Base-by-base conservation (phyloP, 805 yeast genomes). In the Yarrowia sp. region DNA sequence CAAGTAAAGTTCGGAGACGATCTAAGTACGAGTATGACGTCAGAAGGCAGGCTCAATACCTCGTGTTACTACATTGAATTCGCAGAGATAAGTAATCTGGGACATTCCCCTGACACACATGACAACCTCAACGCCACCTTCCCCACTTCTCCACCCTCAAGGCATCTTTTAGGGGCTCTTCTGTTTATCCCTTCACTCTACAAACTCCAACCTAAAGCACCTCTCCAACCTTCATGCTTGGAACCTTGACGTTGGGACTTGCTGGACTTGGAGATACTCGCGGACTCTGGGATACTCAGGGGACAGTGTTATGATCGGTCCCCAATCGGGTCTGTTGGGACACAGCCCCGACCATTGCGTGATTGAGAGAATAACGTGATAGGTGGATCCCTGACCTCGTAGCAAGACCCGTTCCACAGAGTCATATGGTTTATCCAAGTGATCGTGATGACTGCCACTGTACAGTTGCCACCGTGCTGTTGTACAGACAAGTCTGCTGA, bases 191-290 rank as follows among this genome's bases (percentile, higher is more conserved):
- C 49, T 42, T 24, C 33, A 25, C 10, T 5, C 21, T 7, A 4
- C 24, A 25, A 41, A 41, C 49, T 42, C 49, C 32, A 42, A 42
- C 33, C 49, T 42, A 42, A 42, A 25, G 49, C 49, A 42, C 49
- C n/a, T 25, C 16, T 25, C 49, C 49, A 42, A 42, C 49, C 33
- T 42, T 42, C 33, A 42, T 2, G 10, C 4, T 12, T 3, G 14
- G 33, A 42, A 42, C 33, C 49, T 42, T 18, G 19, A 38, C 22
- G 49, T 42, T 42, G 49, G 49, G 49, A 42, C 49, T 42, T 25
- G 22, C 49, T 41, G 49, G 49, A 42, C 49, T 42, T 42, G 49
- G 33, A 42, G 49, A 42, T 42, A 42, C 49, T 25, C 49, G 14
- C 49, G 49, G 49, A 25, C 49, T 14, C 13, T 39, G 29, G 27